Base-by-base conservation (phyloP, 192 early-diverging fungal genomes). In the Oehlia diaphana region DNA sequence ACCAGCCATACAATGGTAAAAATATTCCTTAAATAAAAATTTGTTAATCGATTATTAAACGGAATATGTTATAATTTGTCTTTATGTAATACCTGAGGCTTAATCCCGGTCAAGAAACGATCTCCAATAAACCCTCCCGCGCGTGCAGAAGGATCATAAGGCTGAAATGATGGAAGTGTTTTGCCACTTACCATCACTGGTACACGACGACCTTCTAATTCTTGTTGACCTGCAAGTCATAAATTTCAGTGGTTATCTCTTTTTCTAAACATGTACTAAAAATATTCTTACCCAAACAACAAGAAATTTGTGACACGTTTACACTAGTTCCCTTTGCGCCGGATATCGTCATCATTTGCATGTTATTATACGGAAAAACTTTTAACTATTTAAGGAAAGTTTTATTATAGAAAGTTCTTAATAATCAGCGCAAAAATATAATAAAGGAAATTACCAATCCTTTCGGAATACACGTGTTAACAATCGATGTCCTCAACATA, bases 271-370 rank as follows among this genome's bases (percentile, higher is more conserved):
- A 50, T 49, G 3, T 28, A 13, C 6, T 26, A 72, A 39, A 37
- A 42, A 28, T n/a, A 65, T 23, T 49, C 76, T 67, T n/a, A 78
- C 77, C 97, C 58, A 99, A 89, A 72, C 94, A 87, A 89, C 96
- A 98, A 10, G 97, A 96, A 85, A 99, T 99, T 84, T 99, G 98
- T 12, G 94, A 94, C 35, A 95, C 92, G 83, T 99, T 99, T 76
- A 99, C 94, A 75, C 91, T 92, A 23, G 92, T 95, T 63, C 98
- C 98, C 85, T 99, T 99, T 80, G 98, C 97, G 80, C 98, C 98
- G 66, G 97, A 96, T 58, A 96, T 92, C 2, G 95, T 97, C 98
- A 99, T 99, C 82, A 96, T 91, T 88, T 97, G 95, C 97, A 99
- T 98, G 87, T 97, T 95, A 86, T 99, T 99, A 74, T 90, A 83